These are phyloP conservation scores for Rhodotorula graminis DNA, from an alignment of 768 basidiomycete species.

Conservation along the genomic window DNA sequence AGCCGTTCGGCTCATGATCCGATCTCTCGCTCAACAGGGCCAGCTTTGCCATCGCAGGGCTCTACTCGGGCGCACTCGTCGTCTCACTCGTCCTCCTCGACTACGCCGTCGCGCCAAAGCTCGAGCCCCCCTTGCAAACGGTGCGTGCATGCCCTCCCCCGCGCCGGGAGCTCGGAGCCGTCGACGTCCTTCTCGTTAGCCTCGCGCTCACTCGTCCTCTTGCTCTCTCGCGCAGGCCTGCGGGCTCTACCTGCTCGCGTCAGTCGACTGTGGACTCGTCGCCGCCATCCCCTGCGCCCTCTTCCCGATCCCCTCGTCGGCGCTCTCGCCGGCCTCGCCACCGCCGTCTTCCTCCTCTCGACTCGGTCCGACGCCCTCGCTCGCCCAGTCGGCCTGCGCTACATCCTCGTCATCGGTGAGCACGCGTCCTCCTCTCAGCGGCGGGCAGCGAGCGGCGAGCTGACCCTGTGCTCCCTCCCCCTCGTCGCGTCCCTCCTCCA, in stretches of 20 bases:
- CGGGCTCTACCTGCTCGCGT: background rate
- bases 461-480: background rate
- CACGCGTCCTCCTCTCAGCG: background rate
- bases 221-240: background rate
- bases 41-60: background rate
- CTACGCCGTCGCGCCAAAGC: background rate
- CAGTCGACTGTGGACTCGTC: background rate
- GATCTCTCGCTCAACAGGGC: background rate
- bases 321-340: background rate
- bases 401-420: background rate
- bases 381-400: background rate
- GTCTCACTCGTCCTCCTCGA: background rate
- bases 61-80: background rate
- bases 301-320: background rate
- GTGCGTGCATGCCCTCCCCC: background rate
- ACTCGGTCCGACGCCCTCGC: background rate
- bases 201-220: background rate
- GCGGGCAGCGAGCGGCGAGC: background rate
- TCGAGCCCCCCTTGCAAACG: background rate
- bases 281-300: background rate
- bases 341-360: background rate
- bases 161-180: no score
- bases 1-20: background rate
- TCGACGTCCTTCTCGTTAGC: no score
- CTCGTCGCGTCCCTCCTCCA: background rate